These are phyloP conservation scores for Calocera viscosa DNA, from an alignment of 768 basidiomycete species.

Conservation along the genomic window DNA sequence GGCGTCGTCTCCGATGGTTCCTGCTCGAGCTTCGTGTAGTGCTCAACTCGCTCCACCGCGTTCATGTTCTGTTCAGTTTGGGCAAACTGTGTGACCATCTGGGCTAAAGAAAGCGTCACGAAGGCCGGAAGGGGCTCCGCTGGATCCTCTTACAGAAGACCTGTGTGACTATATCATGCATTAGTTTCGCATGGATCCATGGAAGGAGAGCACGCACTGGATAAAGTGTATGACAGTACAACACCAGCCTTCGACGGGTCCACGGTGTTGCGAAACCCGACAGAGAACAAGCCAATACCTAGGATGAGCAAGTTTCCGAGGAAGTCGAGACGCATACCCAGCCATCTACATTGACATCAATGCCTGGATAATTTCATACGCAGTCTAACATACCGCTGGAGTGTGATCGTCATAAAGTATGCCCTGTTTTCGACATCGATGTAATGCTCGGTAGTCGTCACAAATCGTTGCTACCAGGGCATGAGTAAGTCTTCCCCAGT, in stretches of 20 bases:
- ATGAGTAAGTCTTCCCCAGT: too few relatives aligned
- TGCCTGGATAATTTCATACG: slow-evolving; percentile 14
- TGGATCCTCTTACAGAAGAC: slow-evolving; percentile 14
- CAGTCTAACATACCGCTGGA: slow-evolving; percentile 35
- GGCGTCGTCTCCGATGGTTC: slow-evolving; percentile 37
- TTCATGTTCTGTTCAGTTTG: slow-evolving; percentile 61
- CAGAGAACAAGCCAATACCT: slow-evolving; percentile 58
- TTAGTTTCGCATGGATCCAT: slow-evolving; percentile 9
- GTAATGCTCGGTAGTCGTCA: slow-evolving; percentile 40
- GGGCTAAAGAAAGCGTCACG: slow-evolving; percentile 28
- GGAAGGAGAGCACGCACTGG: slow-evolving; percentile 15
- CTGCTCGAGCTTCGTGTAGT: slow-evolving; percentile 48
- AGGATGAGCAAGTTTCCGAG: slow-evolving; percentile 56
- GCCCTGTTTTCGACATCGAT: slow-evolving; percentile 50
- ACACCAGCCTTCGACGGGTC: slow-evolving; percentile 52
- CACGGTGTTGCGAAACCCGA: slow-evolving; percentile 43
- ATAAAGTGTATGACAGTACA: slow-evolving; percentile 42
- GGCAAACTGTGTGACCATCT: slow-evolving; percentile 45
- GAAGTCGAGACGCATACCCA: slow-evolving; percentile 50
- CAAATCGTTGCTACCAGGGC: slow-evolving; percentile 33
- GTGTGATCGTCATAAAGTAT: slow-evolving; percentile 50
- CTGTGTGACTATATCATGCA: slow-evolving; percentile 14
- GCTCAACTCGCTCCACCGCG: slow-evolving; percentile 55
- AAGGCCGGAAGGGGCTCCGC: neutral
- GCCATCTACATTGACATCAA: slow-evolving; percentile 32